A percentile compares a stretch with the other conserved stretches of the same genome.
Conservation (phyloP, 1,139 yeast species). For the Nakaseomyces uthaithaninus region DNA sequence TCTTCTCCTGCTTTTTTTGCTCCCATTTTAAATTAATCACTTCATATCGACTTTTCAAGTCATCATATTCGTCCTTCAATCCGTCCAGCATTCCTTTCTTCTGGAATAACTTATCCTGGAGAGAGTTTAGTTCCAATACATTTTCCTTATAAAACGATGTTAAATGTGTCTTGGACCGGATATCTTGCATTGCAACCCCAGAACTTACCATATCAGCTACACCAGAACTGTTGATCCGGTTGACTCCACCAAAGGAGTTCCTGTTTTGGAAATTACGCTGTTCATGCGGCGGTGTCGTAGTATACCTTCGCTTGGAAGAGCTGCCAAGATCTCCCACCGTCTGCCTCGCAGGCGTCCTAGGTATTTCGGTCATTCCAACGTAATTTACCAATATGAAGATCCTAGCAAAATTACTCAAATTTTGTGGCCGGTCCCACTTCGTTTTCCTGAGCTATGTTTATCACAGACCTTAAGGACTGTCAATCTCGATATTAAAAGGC, state of each 20-base stretch:
- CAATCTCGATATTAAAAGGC: no score
- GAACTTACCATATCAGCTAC: not conserved
- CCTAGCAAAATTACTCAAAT: no score
- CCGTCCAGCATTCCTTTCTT: constrained; percentile 27
- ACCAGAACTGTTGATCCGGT: constrained; percentile 6
- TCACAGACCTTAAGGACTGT: no score
- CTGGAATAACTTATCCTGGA: constrained; percentile 24
- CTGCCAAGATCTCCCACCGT: not conserved
- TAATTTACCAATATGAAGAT: no score
- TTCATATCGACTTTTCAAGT: constrained; percentile 21
- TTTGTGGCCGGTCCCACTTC: no score
- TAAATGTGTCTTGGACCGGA: constrained; percentile 16
- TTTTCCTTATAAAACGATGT: constrained; percentile 29
- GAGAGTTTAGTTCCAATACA: constrained; percentile 24
- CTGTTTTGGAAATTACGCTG: not conserved
- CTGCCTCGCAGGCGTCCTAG: constrained; percentile 2
- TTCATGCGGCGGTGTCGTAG: constrained; percentile 10
- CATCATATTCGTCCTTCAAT: constrained; percentile 22
- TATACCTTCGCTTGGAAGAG: constrained; percentile 10
- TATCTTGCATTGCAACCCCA: not conserved
- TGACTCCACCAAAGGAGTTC: constrained; percentile 5
- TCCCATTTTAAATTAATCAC: constrained; percentile 24
- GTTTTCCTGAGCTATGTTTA: no score
- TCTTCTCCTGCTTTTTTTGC: constrained; percentile 37
- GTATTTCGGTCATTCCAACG: not conserved